phyloP scores from a whole-genome alignment of 1,284 basidiomycete species.

The Anthracocystis walkeri region DNA sequence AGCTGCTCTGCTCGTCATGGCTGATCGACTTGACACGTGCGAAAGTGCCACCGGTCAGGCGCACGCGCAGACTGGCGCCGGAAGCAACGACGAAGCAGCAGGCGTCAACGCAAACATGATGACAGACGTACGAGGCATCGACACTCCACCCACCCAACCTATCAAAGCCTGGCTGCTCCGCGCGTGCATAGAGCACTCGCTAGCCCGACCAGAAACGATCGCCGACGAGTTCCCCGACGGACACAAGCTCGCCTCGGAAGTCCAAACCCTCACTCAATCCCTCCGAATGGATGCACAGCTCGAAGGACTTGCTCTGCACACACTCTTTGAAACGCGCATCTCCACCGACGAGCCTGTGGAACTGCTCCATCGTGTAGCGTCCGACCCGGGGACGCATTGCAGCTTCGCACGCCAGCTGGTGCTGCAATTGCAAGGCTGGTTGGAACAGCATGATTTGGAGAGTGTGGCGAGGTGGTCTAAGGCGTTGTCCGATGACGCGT shows the following conservation, averaged over 20 bases:
- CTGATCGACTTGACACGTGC: conserved; percentile 26
- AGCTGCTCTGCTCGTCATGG: conserved; percentile 35
- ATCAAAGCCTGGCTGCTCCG: conserved; percentile 50
- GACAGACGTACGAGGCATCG: conserved; percentile 31
- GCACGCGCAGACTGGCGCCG: neutral
- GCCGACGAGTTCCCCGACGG: conserved; percentile 47
- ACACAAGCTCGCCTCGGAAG: conserved; percentile 48
- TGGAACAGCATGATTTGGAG: conserved; percentile 51
- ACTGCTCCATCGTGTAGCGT: conserved; percentile 35
- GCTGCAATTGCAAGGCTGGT: conserved; percentile 30
- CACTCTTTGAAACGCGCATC: conserved; percentile 41
- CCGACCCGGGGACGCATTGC: conserved; percentile 48
- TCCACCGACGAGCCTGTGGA: conserved; percentile 37
- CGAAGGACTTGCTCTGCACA: conserved; percentile 34
- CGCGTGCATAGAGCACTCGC: conserved; percentile 44
- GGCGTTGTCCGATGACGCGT: conserved; percentile 28
- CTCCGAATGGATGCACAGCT: conserved; percentile 48
- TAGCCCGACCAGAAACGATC: conserved; percentile 47
- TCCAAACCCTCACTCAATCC: conserved; percentile 44
- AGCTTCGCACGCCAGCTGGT: conserved; percentile 45
- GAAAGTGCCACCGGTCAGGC: conserved; percentile 19
- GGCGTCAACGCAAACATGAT: neutral
- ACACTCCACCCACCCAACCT: conserved; percentile 38
- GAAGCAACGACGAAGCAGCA: neutral
- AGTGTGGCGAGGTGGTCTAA: conserved; percentile 47